phyloP scores from a whole-genome alignment of 495 filamentous ascomycete genomes.

The Pyrenopolyporus hunteri region DNA sequence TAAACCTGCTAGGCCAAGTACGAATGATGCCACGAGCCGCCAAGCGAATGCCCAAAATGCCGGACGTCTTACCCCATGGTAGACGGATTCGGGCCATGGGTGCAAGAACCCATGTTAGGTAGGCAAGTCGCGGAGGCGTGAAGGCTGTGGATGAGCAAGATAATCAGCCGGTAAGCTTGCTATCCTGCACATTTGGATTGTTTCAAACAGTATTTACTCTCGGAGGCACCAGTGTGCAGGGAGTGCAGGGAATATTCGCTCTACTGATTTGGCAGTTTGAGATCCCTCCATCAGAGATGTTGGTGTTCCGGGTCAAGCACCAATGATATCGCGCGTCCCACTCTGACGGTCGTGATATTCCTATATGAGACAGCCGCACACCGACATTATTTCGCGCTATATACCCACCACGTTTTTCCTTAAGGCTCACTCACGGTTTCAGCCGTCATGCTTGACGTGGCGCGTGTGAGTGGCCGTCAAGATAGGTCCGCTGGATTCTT shows the following conservation, averaged over 20 bases:
- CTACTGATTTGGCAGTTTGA: constrained; percentile 20
- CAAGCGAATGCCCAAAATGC: constrained; percentile 29
- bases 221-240: constrained; percentile 4
- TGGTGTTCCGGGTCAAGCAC: not conserved
- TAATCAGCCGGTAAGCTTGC: constrained; percentile 33
- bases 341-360: constrained; percentile 13
- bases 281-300: constrained; percentile 4
- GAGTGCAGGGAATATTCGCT: constrained; percentile 21
- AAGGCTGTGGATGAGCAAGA: constrained; percentile 31
- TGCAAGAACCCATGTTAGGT: constrained; percentile 26
- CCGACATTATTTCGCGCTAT: constrained; percentile 24
- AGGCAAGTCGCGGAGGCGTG: constrained; percentile 8
- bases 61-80: constrained; percentile 31
- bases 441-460: constrained; percentile 34
- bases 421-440: constrained; percentile 33
- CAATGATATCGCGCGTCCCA: constrained; percentile 15
- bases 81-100: constrained; percentile 31
- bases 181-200: constrained; percentile 25
- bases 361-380: constrained; percentile 23
- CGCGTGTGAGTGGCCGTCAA: constrained; percentile 18
- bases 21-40: constrained; percentile 32
- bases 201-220: constrained; percentile 30
- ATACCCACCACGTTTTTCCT: constrained; percentile 31
- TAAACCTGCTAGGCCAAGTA: constrained; percentile 19
- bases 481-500: constrained; percentile 17